phyloP scores from a whole-genome alignment of 2,329 filamentous ascomycete species.

The Bipolaris cookei region DNA sequence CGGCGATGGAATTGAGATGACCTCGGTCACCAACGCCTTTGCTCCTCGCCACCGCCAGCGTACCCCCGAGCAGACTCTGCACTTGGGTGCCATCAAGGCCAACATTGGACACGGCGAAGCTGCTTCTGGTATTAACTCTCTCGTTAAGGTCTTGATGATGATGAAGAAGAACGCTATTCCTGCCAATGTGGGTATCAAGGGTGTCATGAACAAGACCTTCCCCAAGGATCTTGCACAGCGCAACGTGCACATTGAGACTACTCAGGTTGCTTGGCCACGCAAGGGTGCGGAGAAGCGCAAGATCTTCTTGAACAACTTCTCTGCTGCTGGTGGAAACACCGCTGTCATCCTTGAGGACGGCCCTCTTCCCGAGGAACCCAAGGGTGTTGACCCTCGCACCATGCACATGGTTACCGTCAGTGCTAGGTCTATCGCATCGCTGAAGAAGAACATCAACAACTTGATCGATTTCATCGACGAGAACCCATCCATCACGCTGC shows the following conservation, averaged over 20 bases:
- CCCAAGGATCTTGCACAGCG: constrained; percentile 60
- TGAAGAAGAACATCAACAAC: constrained; percentile 59
- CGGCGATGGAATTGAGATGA: constrained; percentile 82
- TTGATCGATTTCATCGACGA: constrained; percentile 56
- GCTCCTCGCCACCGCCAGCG: constrained; percentile 61
- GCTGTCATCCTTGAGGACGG: constrained; percentile 60
- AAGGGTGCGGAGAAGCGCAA: constrained; percentile 57
- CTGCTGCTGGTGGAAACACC: constrained; percentile 61
- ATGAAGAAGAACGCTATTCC: constrained; percentile 61
- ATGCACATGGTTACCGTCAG: constrained; percentile 58
- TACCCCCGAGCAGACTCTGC: constrained; percentile 56
- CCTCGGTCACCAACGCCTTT: constrained; percentile 71
- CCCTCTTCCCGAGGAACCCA: constrained; percentile 52
- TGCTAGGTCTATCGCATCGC: constrained; percentile 58
- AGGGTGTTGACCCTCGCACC: constrained; percentile 53
- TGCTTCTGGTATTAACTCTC: constrained; percentile 61
- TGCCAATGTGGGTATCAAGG: constrained; percentile 63
- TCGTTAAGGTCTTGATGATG: constrained; percentile 62
- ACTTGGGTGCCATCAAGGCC: constrained; percentile 62
- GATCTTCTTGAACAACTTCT: constrained; percentile 62
- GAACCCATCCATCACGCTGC: constrained; percentile 54
- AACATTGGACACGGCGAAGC: constrained; percentile 63
- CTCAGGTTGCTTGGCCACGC: constrained; percentile 54
- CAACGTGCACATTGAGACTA: constrained; percentile 59
- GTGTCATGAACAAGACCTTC: constrained; percentile 62